A percentile compares a stretch with the other conserved stretches of the same genome.
These are phyloP conservation scores for Trichoderma atroviride DNA, from an alignment of 2,329 filamentous ascomycete species.

Conservation along the genomic window DNA sequence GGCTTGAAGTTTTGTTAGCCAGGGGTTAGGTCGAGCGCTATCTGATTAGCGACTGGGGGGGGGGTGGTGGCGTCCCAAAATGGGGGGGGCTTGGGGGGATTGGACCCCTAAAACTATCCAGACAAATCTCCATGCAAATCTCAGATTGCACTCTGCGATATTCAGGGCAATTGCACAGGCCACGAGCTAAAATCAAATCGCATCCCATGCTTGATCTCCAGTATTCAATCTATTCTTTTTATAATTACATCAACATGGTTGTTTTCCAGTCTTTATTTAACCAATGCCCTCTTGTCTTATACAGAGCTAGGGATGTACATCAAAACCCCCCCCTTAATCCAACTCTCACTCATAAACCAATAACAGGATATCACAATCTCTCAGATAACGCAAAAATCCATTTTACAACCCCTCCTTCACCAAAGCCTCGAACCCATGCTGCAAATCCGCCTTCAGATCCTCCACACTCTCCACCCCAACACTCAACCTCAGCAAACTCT, in stretches of 20 bases:
- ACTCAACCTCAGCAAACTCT: slow-evolving; percentile 75
- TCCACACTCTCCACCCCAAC: slow-evolving; percentile 85
- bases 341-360: background rate
- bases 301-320: background rate
- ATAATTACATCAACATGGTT: background rate
- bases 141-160: background rate
- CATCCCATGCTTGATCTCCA: background rate
- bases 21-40: background rate
- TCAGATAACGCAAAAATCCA: background rate
- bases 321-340: background rate
- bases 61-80: background rate
- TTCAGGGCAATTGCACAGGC: background rate
- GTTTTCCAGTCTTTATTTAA: background rate
- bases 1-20: slow-evolving; percentile 1
- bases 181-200: no score
- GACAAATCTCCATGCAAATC: background rate
- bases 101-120: background rate
- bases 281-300: background rate
- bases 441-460: slow-evolving; percentile 77
- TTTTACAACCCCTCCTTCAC: slow-evolving; percentile 24
- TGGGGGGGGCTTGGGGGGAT: background rate
- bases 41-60: background rate
- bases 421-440: slow-evolving; percentile 65
- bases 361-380: background rate
- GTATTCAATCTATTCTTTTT: background rate